These are phyloP conservation scores for Cladosporium sp. DNA, from an alignment of 2,329 filamentous ascomycete genomes.

Conservation along the genomic window DNA sequence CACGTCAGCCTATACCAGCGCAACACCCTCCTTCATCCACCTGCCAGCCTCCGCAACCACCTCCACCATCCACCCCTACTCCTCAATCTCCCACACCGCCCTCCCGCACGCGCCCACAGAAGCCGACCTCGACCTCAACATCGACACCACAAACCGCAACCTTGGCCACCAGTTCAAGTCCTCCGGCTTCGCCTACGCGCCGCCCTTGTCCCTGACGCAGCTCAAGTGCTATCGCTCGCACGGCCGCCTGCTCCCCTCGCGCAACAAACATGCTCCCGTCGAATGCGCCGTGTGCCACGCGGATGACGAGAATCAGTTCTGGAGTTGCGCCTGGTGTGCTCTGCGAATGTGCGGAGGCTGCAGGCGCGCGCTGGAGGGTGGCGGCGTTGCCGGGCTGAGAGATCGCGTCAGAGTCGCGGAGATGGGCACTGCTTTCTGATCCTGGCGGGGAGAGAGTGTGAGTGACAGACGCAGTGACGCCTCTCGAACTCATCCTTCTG, in stretches of 20 bases:
- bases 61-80: conserved; percentile 14
- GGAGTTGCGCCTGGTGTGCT: conserved; percentile 31
- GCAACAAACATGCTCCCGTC: conserved; percentile 30
- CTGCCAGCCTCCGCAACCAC: neutral
- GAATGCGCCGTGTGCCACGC: conserved; percentile 33
- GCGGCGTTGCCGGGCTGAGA: conserved; percentile 21
- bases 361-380: conserved; percentile 21
- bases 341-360: conserved; percentile 29
- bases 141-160: conserved; percentile 22
- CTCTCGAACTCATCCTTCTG: too few species aligned
- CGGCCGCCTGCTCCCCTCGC: conserved; percentile 22
- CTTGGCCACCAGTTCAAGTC: conserved; percentile 30
- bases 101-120: conserved; percentile 1
- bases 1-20: conserved; percentile 7
- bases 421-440: conserved; percentile 2
- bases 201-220: conserved; percentile 25
- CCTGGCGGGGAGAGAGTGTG: too few species aligned
- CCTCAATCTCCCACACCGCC: conserved; percentile 16
- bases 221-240: conserved; percentile 29
- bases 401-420: conserved; percentile 20
- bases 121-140: conserved; percentile 10
- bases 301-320: conserved; percentile 28
- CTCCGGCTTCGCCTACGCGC: conserved; percentile 29
- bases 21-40: conserved; percentile 10
- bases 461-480: too few species aligned